Base-by-base conservation (phyloP, 116 monocot species). In the Trichopus zeylanicus region DNA sequence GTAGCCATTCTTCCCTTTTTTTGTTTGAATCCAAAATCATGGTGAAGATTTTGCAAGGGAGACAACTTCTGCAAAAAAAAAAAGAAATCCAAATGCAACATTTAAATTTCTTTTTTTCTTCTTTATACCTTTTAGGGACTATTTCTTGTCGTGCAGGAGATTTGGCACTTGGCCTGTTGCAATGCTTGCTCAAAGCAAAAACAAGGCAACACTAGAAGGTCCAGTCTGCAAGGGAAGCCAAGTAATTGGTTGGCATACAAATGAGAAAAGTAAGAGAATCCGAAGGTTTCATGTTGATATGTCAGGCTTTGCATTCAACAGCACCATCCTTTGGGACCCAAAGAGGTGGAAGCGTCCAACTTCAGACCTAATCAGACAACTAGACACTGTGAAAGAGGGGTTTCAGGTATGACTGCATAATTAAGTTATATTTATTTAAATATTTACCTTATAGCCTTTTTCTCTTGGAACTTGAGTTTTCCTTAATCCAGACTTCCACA, bases 241-340 rank as follows among this genome's bases (percentile, higher is more conserved):
- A 72, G 75, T 98, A 22, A 75, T 88, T 57, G 98, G 98, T 7
- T 98, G 98, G 98, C 85, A 98, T 37, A 98, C 91, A 31, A 91
- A 84, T 71, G 91, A 98, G 52, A 88, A 82, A 66, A 85, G 88
- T 32, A 91, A 80, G 63, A 77, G 62, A 57, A 76, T 88, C 39
- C 66, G 80, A 55, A 98, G 98, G 53, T 98, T 98, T 87, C 98
- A 98, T 80, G 85, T 98, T 64, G 88, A 85, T 70, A 88, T 85
- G 85, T 98, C 98, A 24, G 98, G 98, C 22, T 98, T 98, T 76
- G 98, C 91, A 63, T 98, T 98, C 67, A 88, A 98, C 58, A 91
- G 88, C 65, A 98, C 85, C 23, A 82, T 98, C 52, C 74, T 98
- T 35, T 98, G 98, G 91, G 88, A 91, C 57, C 72, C 78, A 25